Evolutionary conservation across 2,329 filamentous ascomycete genomes (phyloP).

Genomic region (Calonectria honghensis): DNA sequence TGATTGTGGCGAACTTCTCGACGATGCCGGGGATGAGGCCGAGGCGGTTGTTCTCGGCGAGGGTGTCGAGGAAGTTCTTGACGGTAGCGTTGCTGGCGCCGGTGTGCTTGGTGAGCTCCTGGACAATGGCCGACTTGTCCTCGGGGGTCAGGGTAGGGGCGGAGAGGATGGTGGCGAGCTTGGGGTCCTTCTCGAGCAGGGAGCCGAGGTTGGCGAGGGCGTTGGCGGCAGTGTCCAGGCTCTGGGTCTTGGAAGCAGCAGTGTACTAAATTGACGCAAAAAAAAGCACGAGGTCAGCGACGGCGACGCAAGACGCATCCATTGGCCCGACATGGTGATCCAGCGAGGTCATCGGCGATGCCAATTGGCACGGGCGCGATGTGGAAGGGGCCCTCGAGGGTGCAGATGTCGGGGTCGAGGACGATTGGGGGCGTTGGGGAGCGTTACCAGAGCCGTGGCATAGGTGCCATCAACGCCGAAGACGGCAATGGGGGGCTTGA

Average conservation of each 20-base stretch:
- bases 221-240: conserved; percentile 90
- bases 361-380: conserved; percentile 48
- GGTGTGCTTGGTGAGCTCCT: conserved; percentile 90
- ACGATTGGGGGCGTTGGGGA: conserved; percentile 33
- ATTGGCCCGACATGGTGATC: conserved; percentile 46
- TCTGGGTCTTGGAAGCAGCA: conserved; percentile 89
- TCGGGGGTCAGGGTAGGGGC: conserved; percentile 85
- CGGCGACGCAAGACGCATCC: conserved; percentile 49
- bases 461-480: conserved; percentile 99
- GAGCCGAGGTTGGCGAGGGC: conserved; percentile 82
- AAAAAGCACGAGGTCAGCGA: conserved; percentile 50
- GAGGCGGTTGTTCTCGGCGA: conserved; percentile 98
- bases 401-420: conserved; percentile 26
- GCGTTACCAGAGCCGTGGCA: conserved; percentile 93
- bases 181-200: conserved; percentile 87
- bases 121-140: conserved; percentile 91
- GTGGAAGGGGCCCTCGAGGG: conserved; percentile 1
- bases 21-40: conserved; percentile 87
- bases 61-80: conserved; percentile 93
- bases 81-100: conserved; percentile 86
- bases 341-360: conserved; percentile 42
- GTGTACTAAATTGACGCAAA: conserved; percentile 84
- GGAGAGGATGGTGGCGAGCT: conserved; percentile 84
- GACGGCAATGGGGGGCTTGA: conserved; percentile 91
- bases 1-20: conserved; percentile 90